Percentiles rank a stretch among this genome's conserved stretches.
Conservation (phyloP, 768 basidiomycete species). For the Neoboletus magnificus region DNA sequence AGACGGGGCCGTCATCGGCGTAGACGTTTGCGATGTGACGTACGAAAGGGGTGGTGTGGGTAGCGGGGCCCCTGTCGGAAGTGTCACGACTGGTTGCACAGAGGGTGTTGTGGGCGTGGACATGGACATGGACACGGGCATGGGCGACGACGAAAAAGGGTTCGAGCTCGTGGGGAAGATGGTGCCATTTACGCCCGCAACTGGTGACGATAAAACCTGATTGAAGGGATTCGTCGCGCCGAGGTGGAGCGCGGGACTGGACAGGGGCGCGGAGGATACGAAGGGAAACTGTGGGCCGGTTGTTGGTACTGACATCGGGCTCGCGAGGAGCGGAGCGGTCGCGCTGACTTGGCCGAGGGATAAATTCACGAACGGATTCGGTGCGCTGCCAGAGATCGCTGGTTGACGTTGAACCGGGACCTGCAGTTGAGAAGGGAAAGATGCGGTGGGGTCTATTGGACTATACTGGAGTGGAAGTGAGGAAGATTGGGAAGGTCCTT, state of each 20-base stretch:
- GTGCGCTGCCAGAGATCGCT: not conserved
- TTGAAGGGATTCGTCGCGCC: slow-evolving; percentile 20
- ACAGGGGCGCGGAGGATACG: not conserved
- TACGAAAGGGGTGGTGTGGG: slow-evolving; percentile 4
- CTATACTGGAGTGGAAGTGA: slow-evolving; percentile 47
- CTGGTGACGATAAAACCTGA: slow-evolving; percentile 3
- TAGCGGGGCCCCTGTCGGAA: slow-evolving; percentile 2
- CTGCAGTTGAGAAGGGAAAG: slow-evolving; percentile 18
- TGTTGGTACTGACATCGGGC: slow-evolving; percentile 6
- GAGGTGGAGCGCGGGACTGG: slow-evolving; percentile 15
- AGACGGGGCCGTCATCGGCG: not conserved
- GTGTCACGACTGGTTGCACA: slow-evolving; percentile 4
- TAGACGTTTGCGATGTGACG: not conserved
- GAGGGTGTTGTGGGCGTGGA: slow-evolving; percentile 10
- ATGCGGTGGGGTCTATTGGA: not conserved
- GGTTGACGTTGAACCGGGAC: slow-evolving; percentile 6
- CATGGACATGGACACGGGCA: not conserved
- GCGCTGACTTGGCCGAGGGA: slow-evolving; percentile 5
- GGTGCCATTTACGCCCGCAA: not conserved
- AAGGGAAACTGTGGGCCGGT: slow-evolving; percentile 4
- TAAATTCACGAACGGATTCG: slow-evolving; percentile 23
- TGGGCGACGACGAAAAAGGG: slow-evolving; percentile 13
- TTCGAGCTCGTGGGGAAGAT: slow-evolving; percentile 6
- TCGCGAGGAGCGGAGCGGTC: not conserved
- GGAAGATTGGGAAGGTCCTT: slow-evolving; percentile 35